A percentile compares a stretch with the other conserved stretches of the same genome.
Evolutionary conservation across 768 basidiomycete genomes (phyloP).

Genomic region (Polyporus arcularius): DNA sequence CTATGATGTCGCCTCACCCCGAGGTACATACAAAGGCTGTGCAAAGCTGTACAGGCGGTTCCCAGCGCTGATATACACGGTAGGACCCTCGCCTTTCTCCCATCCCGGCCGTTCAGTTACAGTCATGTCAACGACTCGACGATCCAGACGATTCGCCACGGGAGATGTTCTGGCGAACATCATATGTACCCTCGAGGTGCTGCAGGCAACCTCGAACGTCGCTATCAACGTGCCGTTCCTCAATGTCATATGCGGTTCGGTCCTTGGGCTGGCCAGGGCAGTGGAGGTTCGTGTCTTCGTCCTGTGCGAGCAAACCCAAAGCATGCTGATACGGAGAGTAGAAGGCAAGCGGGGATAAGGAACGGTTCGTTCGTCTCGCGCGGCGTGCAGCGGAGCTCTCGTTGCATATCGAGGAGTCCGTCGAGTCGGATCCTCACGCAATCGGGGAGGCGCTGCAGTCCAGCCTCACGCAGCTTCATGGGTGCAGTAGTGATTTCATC

Average conservation of each 20-base stretch:
- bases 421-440: neutral
- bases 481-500: neutral
- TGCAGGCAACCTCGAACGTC: conserved; percentile 1
- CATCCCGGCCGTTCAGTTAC: no score
- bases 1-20: no score
- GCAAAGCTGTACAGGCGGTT: no score
- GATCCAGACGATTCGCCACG: no score
- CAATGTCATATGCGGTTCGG: neutral
- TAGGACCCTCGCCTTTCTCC: no score
- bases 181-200: neutral
- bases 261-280: conserved; percentile 2
- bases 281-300: conserved; percentile 1
- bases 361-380: conserved; percentile 7
- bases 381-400: conserved; percentile 1
- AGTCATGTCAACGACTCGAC: neutral
- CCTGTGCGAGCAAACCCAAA: no score
- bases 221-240: conserved; percentile 1
- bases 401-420: conserved; percentile 1
- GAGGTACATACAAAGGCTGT: no score
- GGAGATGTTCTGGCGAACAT: conserved; percentile 1
- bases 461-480: neutral
- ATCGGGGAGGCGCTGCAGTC: neutral
- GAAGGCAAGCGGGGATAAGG: neutral
- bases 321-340: neutral
- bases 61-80: no score